phyloP scores from a whole-genome alignment of 176 grass and related monocot species.

The Sorghum bicolor region Sorghum_bicolor_NCBIv3 NC_012877.2:5405501-5406000 shows the following conservation, averaged over 20 bases:
- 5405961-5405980: not conserved
- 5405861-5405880: not conserved
- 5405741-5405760: not conserved
- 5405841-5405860: not conserved
- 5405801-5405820: slow-evolving; percentile 3
- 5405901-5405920: not conserved
- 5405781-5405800: not conserved
- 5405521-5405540: not conserved
- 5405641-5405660: not conserved
- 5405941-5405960: slow-evolving; percentile 8
- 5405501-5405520: not conserved
- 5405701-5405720: not conserved
- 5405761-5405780: slow-evolving; percentile 13
- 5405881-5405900: not conserved
- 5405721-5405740: not conserved
- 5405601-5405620: not conserved
- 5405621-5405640: not conserved
- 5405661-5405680: not conserved
- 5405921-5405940: slow-evolving; percentile 1
- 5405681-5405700: not conserved
- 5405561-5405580: not conserved
- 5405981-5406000: not conserved
- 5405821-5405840: not conserved
- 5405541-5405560: not conserved
- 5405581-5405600: not conserved